These are phyloP conservation scores for Monosporascus sp. DNA, from an alignment of 2,329 filamentous ascomycete species.

Conservation along the genomic window DNA sequence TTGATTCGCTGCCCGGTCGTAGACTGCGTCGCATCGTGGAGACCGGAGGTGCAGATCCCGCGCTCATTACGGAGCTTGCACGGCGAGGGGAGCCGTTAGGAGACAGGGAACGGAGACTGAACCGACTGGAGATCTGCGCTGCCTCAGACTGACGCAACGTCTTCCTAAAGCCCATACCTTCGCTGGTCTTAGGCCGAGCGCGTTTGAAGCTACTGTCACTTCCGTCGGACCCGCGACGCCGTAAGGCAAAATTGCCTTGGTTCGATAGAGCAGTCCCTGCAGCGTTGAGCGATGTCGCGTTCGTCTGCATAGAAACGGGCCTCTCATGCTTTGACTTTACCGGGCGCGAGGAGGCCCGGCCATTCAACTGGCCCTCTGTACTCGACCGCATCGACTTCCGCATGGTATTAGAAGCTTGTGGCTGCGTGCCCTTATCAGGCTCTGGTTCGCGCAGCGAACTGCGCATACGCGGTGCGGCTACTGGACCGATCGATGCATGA, in stretches of 20 bases:
- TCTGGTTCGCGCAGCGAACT: constrained; percentile 42
- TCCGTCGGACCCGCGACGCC: constrained; percentile 56
- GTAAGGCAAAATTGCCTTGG: constrained; percentile 29
- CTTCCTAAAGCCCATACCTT: constrained; percentile 59
- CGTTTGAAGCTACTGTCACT: constrained; percentile 83
- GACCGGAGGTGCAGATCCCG: constrained; percentile 33
- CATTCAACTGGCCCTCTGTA: constrained; percentile 3
- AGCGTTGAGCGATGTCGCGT: constrained; percentile 1
- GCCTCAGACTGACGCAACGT: constrained; percentile 61
- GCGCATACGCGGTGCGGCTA: constrained; percentile 31
- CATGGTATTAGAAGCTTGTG: constrained; percentile 16
- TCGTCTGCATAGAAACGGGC: constrained; percentile 6
- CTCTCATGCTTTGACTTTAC: constrained; percentile 6
- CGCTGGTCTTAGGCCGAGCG: constrained; percentile 40
- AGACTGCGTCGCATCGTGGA: constrained; percentile 42
- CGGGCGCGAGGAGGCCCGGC: constrained; percentile 3
- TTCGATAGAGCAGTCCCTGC: constrained; percentile 6
- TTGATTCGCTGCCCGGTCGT: constrained; percentile 34
- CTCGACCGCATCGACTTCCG: constrained; percentile 24
- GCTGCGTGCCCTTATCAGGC: constrained; percentile 6
- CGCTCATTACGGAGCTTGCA: constrained; percentile 36
- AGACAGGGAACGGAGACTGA: constrained; percentile 67
- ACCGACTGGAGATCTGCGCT: constrained; percentile 48
- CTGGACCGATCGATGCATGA: constrained; percentile 13
- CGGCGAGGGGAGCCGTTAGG: constrained; percentile 55